A percentile compares a stretch with the other conserved stretches of the same genome.
phyloP scores from a whole-genome alignment of 805 yeast genomes.

The Cyberlindnera xylosilytica region DNA sequence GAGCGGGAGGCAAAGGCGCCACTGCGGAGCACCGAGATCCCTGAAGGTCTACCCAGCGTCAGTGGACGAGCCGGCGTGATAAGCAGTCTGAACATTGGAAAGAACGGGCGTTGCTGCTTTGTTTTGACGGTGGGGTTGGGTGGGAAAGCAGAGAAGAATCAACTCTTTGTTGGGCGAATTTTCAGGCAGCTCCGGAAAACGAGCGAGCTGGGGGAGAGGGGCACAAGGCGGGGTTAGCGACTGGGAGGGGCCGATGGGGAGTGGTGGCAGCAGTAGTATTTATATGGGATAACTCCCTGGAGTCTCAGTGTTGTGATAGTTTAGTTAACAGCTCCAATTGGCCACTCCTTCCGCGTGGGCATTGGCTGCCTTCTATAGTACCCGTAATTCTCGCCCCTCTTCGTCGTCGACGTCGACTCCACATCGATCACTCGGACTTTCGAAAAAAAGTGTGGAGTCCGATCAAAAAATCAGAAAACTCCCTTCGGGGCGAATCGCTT shows the following conservation, averaged over 20 bases:
- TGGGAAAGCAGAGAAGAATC: not conserved
- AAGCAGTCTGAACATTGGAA: slow-evolving; percentile 8
- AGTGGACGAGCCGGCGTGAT: slow-evolving; percentile 2
- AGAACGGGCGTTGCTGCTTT: too few relatives aligned
- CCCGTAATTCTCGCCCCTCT: not conserved
- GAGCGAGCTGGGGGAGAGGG: not conserved
- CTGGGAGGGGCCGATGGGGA: not conserved
- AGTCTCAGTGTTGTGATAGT: too few relatives aligned
- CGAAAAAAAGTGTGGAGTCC: slow-evolving; percentile 1
- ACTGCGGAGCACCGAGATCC: not conserved
- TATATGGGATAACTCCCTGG: too few relatives aligned
- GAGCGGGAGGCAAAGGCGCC: not conserved
- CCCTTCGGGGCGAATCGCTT: not conserved
- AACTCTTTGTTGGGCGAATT: not conserved
- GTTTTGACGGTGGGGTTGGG: not conserved
- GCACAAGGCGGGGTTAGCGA: not conserved
- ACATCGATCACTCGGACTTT: not conserved
- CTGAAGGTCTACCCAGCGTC: not conserved
- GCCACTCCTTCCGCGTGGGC: too few relatives aligned
- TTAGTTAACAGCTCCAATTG: too few relatives aligned
- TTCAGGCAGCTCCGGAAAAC: not conserved
- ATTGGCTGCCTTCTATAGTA: too few relatives aligned
- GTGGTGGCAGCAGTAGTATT: too few relatives aligned
- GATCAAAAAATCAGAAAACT: not conserved
- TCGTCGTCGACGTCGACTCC: not conserved